Evolutionary conservation across 192 early-diverging fungal species (phyloP).

Genomic region (Pecoramyces ruminantium): DNA sequence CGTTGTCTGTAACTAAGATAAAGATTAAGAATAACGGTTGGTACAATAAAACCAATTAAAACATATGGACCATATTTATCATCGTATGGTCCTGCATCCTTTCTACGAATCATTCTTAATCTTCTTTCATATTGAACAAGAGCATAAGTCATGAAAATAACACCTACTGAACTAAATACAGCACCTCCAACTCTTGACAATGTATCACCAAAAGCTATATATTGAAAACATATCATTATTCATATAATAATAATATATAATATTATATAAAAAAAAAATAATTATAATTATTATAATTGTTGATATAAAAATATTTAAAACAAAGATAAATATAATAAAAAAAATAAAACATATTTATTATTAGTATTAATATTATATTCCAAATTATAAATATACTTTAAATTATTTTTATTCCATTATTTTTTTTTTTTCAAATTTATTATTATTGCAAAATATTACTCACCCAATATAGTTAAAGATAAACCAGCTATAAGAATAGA

Average conservation of each 20-base stretch:
- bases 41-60: background rate
- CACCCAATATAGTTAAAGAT: background rate
- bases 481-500: background rate
- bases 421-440: no score
- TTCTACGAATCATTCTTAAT: slow-evolving; percentile 44
- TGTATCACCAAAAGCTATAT: slow-evolving; percentile 47
- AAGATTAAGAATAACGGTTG: background rate
- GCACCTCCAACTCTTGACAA: slow-evolving; percentile 47
- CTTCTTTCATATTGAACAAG: slow-evolving; percentile 59
- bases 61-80: slow-evolving; percentile 19
- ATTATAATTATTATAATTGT: no score
- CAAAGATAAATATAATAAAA: no score
- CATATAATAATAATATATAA: no score
- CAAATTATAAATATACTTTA: no score
- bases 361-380: no score
- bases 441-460: background rate
- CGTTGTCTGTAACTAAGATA: background rate
- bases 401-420: no score
- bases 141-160: slow-evolving; percentile 65
- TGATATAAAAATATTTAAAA: no score
- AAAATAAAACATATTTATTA: no score
- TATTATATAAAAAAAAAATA: no score
- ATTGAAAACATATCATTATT: background rate
- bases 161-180: slow-evolving; percentile 46
- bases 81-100: slow-evolving; percentile 55